Conservation (phyloP, 2,329 filamentous ascomycete species). For the Neurospora sp. region DNA sequence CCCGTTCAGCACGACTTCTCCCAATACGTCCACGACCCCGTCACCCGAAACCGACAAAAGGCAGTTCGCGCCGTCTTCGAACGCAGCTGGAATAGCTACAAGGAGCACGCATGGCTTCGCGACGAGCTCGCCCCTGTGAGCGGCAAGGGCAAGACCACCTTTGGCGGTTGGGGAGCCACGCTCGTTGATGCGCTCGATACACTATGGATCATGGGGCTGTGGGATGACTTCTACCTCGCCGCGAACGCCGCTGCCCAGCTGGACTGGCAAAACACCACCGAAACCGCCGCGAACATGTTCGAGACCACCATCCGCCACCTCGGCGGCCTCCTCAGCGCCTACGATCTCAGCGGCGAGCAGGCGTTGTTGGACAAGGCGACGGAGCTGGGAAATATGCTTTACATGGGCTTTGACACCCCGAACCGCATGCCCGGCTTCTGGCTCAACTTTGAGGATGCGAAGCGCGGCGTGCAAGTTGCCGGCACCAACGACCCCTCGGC, state of each 20-base stretch:
- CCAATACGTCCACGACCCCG: slow-evolving; percentile 21
- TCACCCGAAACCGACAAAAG: slow-evolving; percentile 10
- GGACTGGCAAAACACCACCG: slow-evolving; percentile 35
- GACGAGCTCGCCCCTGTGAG: slow-evolving; percentile 42
- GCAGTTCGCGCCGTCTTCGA: slow-evolving; percentile 33
- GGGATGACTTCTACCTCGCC: slow-evolving; percentile 45
- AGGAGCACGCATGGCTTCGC: slow-evolving; percentile 38
- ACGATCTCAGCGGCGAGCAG: slow-evolving; percentile 33
- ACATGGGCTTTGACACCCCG: slow-evolving; percentile 37
- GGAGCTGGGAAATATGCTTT: slow-evolving; percentile 38
- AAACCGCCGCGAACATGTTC: slow-evolving; percentile 31
- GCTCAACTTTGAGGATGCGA: slow-evolving; percentile 41
- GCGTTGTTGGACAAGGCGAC: slow-evolving; percentile 32
- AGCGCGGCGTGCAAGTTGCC: slow-evolving; percentile 23
- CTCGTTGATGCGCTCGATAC: slow-evolving; percentile 52
- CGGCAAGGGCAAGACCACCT: slow-evolving; percentile 34
- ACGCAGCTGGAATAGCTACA: slow-evolving; percentile 41
- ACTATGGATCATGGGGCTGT: slow-evolving; percentile 50
- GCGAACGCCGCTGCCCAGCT: slow-evolving; percentile 37
- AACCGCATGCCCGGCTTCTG: slow-evolving; percentile 42
- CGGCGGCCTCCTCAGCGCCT: slow-evolving; percentile 34
- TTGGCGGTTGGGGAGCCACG: slow-evolving; percentile 48
- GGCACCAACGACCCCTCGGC: slow-evolving; percentile 28
- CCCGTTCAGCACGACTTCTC: slow-evolving; percentile 19
- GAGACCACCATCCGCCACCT: slow-evolving; percentile 38